Conservation (phyloP, 768 basidiomycete species). For the Suillus clintonianus region DNA sequence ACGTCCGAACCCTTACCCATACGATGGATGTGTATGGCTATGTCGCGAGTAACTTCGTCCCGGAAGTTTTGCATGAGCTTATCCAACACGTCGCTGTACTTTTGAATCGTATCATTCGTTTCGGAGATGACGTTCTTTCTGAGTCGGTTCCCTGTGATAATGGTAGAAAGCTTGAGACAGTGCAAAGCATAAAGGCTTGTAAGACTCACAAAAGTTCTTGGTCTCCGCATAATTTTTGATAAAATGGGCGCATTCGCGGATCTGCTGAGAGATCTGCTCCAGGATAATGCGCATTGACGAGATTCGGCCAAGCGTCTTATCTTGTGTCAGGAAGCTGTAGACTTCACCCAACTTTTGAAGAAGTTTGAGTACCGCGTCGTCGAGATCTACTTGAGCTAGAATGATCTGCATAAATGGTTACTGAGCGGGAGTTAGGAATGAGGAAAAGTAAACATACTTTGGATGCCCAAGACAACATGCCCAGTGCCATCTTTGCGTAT, state of each 20-base stretch:
- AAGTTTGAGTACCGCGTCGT: neutral
- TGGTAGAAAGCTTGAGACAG: neutral
- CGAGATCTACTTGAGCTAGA: slow-evolving; percentile 4
- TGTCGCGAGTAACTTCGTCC: neutral
- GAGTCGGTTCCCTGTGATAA: neutral
- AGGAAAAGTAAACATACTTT: neutral
- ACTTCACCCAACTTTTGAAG: neutral
- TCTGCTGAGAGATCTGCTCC: slow-evolving; percentile 12
- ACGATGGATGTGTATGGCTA: neutral
- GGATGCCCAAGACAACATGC: neutral
- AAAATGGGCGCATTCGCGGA: slow-evolving; percentile 27
- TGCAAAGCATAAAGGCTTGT: neutral
- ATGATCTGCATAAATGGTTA: neutral
- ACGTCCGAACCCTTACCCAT: neutral
- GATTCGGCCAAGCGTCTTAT: neutral
- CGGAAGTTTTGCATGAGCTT: neutral
- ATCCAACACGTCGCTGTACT: neutral
- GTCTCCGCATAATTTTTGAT: slow-evolving; percentile 25
- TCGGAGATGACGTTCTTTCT: neutral
- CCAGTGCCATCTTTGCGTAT: neutral
- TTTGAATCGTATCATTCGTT: neutral
- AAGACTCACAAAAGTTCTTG: slow-evolving; percentile 21
- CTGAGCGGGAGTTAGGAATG: too few relatives aligned
- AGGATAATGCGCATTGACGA: neutral
- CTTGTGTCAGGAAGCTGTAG: slow-evolving; percentile 1